A percentile compares a stretch with the other conserved stretches of the same genome.
Evolutionary conservation across 768 basidiomycete genomes (phyloP).

Genomic region (Amanita fuliginea): DNA sequence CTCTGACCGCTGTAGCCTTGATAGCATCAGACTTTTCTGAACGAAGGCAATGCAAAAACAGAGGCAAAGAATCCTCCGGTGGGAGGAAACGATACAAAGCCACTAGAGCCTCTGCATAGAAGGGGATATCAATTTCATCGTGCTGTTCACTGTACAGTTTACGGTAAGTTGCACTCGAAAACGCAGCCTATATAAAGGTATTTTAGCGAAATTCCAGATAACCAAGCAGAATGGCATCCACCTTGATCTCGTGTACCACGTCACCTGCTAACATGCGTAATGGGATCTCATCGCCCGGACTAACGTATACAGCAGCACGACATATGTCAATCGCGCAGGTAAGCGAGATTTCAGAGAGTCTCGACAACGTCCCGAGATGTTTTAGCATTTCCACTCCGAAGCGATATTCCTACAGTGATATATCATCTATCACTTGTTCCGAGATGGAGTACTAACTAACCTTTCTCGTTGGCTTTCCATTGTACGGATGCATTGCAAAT

Average conservation of each 20-base stretch:
- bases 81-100: slow-evolving; percentile 63
- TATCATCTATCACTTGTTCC: slow-evolving; percentile 5
- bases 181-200: slow-evolving; percentile 13
- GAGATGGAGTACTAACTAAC: slow-evolving; percentile 12
- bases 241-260: slow-evolving; percentile 74
- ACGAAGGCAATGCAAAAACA: slow-evolving; percentile 59
- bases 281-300: slow-evolving; percentile 44
- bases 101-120: slow-evolving; percentile 68
- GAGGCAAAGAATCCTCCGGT: slow-evolving; percentile 41
- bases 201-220: background rate
- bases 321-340: slow-evolving; percentile 73
- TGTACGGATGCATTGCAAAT: slow-evolving; percentile 27
- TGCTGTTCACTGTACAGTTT: slow-evolving; percentile 62
- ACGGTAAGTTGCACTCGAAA: slow-evolving; percentile 25
- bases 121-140: slow-evolving; percentile 67
- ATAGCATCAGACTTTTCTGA: slow-evolving; percentile 74
- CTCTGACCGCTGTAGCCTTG: slow-evolving; percentile 68
- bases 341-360: slow-evolving; percentile 54
- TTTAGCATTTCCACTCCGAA: slow-evolving; percentile 56
- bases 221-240: slow-evolving; percentile 14
- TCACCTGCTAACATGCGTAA: slow-evolving; percentile 59
- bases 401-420: slow-evolving; percentile 31
- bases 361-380: slow-evolving; percentile 41
- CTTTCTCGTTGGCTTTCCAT: slow-evolving; percentile 27
- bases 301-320: slow-evolving; percentile 50